These are phyloP conservation scores for Daedaleopsis nitida DNA, from an alignment of 768 basidiomycete genomes.

Conservation along the genomic window DNA sequence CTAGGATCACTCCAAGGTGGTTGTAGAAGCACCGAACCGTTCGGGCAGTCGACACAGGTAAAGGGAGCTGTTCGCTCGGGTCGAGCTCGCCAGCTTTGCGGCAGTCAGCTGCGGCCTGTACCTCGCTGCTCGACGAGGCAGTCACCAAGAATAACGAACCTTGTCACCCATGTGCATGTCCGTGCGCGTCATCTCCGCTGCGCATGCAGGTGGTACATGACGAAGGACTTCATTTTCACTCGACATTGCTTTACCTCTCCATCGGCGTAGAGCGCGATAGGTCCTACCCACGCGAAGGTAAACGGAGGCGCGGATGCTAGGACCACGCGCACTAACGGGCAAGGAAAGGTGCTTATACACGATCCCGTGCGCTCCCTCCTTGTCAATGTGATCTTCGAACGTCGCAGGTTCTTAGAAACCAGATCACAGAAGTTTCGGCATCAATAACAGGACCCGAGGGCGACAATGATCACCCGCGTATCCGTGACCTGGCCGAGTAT, in stretches of 20 bases:
- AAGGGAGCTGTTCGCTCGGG: slow-evolving; percentile 4
- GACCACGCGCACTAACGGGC: background rate
- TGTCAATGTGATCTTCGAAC: slow-evolving; percentile 13
- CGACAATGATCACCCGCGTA: slow-evolving; percentile 2
- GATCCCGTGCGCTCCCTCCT: slow-evolving; percentile 1
- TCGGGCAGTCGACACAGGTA: background rate
- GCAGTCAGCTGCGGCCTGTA: background rate
- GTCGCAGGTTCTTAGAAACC: slow-evolving; percentile 3
- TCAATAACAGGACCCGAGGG: slow-evolving; percentile 1
- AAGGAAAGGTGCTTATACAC: background rate
- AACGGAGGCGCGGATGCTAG: background rate
- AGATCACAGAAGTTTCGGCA: slow-evolving; percentile 5
- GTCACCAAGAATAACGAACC: background rate
- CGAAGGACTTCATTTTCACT: background rate
- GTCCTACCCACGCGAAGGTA: background rate
- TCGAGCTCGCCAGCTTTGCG: slow-evolving; percentile 11
- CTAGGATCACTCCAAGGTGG: background rate
- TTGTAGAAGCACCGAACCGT: background rate
- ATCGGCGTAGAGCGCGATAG: background rate
- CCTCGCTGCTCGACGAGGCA: slow-evolving; percentile 3
- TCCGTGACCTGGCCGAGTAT: background rate
- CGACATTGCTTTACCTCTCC: background rate
- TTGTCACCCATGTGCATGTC: background rate
- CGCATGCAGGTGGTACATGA: background rate
- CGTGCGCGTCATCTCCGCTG: background rate